phyloP scores from a whole-genome alignment of 129 eudicot species.

The Sambucus nigra region DNA sequence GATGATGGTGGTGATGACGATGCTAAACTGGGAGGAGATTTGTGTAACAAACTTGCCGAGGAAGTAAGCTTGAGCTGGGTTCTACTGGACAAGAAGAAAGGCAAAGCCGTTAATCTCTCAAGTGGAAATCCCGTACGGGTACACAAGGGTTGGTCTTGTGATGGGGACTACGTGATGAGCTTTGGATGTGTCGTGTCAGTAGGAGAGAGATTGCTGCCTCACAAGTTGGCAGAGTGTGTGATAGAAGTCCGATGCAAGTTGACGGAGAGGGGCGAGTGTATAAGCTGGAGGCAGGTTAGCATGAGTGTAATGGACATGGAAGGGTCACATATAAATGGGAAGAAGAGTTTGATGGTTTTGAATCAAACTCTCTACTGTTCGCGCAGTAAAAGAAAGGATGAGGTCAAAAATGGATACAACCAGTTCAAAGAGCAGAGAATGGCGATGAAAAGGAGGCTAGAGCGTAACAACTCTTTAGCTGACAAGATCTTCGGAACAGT shows the following conservation, averaged over 20 bases:
- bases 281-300: not conserved
- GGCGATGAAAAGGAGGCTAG: not conserved
- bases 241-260: not conserved
- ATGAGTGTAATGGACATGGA: not conserved
- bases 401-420: not conserved
- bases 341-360: conserved; percentile 4
- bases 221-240: not conserved
- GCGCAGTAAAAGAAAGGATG: not conserved
- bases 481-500: not conserved
- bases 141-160: not conserved
- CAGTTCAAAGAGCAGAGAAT: not conserved
- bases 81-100: not conserved
- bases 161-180: not conserved
- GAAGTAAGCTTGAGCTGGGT: not conserved
- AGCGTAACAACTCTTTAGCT: not conserved
- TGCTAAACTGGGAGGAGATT: not conserved
- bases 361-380: not conserved
- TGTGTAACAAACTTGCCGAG: not conserved
- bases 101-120: not conserved
- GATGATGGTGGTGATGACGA: not conserved
- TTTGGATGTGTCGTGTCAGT: not conserved
- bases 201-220: not conserved
- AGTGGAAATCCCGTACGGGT: not conserved
- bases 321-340: not conserved
- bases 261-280: not conserved